Percentiles rank a stretch among this genome's conserved stretches.
Evolutionary conservation across 768 basidiomycete genomes (phyloP).

Genomic region (Hirschioporus abietinus): DNA sequence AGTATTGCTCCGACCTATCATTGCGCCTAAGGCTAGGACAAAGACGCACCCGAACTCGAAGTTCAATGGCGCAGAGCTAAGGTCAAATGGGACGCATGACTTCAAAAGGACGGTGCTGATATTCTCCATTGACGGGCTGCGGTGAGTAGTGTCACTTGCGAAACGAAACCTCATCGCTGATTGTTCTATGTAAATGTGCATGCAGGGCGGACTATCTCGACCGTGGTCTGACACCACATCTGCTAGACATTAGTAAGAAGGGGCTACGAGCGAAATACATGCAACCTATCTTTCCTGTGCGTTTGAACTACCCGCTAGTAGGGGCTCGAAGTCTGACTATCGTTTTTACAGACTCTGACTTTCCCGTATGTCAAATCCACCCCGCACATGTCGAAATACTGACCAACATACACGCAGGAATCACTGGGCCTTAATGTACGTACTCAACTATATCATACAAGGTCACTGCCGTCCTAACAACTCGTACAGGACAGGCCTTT

Average conservation of each 20-base stretch:
- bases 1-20: background rate
- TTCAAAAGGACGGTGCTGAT: conserved; percentile 79
- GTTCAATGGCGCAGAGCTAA: conserved; percentile 37
- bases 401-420: conserved; percentile 43
- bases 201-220: conserved; percentile 82
- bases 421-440: conserved; percentile 84
- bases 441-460: conserved; percentile 5
- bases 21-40: background rate
- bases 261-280: conserved; percentile 87
- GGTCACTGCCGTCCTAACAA: conserved; percentile 5
- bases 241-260: conserved; percentile 72
- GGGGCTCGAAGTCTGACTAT: conserved; percentile 1
- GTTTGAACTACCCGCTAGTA: conserved; percentile 16
- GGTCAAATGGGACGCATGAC: conserved; percentile 78
- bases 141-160: conserved; percentile 35
- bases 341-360: conserved; percentile 60
- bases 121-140: conserved; percentile 82
- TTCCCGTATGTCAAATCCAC: conserved; percentile 63
- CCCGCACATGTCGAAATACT: conserved; percentile 10
- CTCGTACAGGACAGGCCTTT: conserved; percentile 70
- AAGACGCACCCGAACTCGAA: conserved; percentile 23
- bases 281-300: conserved; percentile 81
- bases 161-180: background rate
- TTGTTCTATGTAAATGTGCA: conserved; percentile 11
- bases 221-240: conserved; percentile 77